Conservation (phyloP, 2,329 filamentous ascomycete genomes). For the Leptographium lundbergii region DNA sequence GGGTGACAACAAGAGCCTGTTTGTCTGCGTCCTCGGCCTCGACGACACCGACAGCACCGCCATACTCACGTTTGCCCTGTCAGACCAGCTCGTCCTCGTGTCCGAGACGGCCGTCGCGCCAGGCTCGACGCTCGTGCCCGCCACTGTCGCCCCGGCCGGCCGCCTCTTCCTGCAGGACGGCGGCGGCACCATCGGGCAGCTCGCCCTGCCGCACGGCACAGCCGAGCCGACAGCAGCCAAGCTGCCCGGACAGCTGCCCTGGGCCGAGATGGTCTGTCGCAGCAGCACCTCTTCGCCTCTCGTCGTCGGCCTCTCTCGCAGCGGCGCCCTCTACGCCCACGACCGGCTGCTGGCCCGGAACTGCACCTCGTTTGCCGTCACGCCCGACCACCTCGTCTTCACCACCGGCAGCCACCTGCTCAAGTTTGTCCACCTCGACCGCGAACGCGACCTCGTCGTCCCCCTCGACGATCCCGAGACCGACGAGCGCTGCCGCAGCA, state of each 20-base stretch:
- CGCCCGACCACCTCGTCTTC: constrained; percentile 71
- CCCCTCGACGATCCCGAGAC: constrained; percentile 80
- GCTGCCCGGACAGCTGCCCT: constrained; percentile 37
- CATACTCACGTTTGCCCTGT: not conserved
- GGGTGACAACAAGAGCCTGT: not conserved
- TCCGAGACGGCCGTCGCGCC: not conserved
- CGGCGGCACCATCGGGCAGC: constrained; percentile 30
- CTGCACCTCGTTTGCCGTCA: constrained; percentile 82
- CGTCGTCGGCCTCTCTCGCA: constrained; percentile 55
- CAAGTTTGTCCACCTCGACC: constrained; percentile 74
- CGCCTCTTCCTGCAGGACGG: constrained; percentile 31
- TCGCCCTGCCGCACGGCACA: constrained; percentile 16
- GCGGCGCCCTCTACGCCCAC: constrained; percentile 69
- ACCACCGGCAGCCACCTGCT: constrained; percentile 87
- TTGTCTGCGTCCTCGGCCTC: constrained; percentile 22
- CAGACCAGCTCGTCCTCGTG: not conserved
- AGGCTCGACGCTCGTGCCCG: constrained; percentile 18
- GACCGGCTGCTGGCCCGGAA: constrained; percentile 64
- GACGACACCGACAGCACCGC: not conserved
- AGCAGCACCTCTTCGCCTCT: constrained; percentile 12
- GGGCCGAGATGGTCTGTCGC: constrained; percentile 32
- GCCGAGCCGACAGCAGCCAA: constrained; percentile 20
- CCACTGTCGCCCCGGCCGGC: constrained; percentile 14
- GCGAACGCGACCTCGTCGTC: constrained; percentile 45
- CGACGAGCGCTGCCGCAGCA: constrained; percentile 82